A percentile compares a stretch with the other conserved stretches of the same genome.
Evolutionary conservation across 2,329 filamentous ascomycete species (phyloP).

Genomic region (Diaporthe eres): DNA sequence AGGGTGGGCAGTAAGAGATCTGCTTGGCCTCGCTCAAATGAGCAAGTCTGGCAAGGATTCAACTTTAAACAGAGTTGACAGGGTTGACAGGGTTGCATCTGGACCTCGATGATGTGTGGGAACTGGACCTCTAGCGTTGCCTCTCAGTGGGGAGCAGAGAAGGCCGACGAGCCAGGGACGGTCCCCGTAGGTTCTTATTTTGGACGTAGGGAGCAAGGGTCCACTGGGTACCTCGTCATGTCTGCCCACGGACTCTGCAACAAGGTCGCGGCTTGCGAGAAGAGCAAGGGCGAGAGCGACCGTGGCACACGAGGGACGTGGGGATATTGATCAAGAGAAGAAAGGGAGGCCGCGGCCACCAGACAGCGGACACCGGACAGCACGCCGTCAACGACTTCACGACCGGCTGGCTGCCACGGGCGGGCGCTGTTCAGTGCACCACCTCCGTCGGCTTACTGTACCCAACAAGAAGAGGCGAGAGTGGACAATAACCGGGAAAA

Average conservation of each 20-base stretch:
- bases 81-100: slow-evolving; percentile 58
- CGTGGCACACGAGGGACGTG: slow-evolving; percentile 33
- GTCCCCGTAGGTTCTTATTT: slow-evolving; percentile 48
- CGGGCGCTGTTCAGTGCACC: not conserved
- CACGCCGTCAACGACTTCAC: not conserved
- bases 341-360: slow-evolving; percentile 35
- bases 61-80: slow-evolving; percentile 50
- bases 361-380: not conserved
- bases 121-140: slow-evolving; percentile 31
- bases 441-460: not conserved
- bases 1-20: slow-evolving; percentile 52
- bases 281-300: slow-evolving; percentile 35
- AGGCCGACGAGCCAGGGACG: slow-evolving; percentile 50
- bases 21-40: slow-evolving; percentile 56
- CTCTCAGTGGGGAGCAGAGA: slow-evolving; percentile 50
- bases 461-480: not conserved
- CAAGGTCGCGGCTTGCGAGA: slow-evolving; percentile 39
- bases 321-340: slow-evolving; percentile 35
- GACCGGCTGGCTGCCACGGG: not conserved
- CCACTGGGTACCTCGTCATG: slow-evolving; percentile 45
- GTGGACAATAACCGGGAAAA: not conserved
- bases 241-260: slow-evolving; percentile 44
- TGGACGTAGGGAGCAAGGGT: slow-evolving; percentile 51
- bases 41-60: slow-evolving; percentile 55
- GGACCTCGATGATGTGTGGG: slow-evolving; percentile 58